Evolutionary conservation across 1,284 basidiomycete species (phyloP), one percentile per base, ranked within the genome.

Genomic region (Leccinum solheimii): DNA sequence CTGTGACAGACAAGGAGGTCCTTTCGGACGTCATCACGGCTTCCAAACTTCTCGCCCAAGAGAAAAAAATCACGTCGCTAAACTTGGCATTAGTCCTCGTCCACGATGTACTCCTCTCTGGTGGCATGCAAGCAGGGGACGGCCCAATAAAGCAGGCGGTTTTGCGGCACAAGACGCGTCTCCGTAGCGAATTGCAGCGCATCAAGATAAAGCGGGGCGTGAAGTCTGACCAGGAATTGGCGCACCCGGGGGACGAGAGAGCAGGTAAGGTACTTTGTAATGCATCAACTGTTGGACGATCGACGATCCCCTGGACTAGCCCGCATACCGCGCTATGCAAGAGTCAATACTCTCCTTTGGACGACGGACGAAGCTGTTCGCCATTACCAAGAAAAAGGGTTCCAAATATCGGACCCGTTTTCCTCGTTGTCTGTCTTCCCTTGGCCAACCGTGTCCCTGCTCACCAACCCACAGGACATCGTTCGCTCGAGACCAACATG

Each of bases 61-160:
- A 96, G 76, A 84, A 86, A 73, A 86, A 87, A 62, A 82, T 97
- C 61, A 86, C 83, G 1, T 89, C 91, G 1, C 75, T 80, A 45
- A 92, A 87, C 69, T 82, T 97, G 55, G 85, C 90, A 5, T 81
- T 93, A 14, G 87, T 96, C 45, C 86, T 97, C 32, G 86, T 95
- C 3, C 95, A 97, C 68, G 95, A 98, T 74, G 77, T 95, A 13
- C 80, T 98, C 34, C 81, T 97, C 53, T 82, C 90, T 16, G 78
- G 84, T 19, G 90, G 92, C 19, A 94, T 96, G 65, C 91, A 96
- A 72, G 91, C 93, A 1, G 87, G 90, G 26, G 92, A 95, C 72
- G 94, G 94, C 32, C 90, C 91, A 8, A 79, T 95, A 54, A 95
- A 95, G 68, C 87, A 90, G 69, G 92, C 92, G 0, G 71, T 96